Base-by-base conservation (phyloP, 2,329 filamentous ascomycete species). In the Nigrospora oryzae region DNA sequence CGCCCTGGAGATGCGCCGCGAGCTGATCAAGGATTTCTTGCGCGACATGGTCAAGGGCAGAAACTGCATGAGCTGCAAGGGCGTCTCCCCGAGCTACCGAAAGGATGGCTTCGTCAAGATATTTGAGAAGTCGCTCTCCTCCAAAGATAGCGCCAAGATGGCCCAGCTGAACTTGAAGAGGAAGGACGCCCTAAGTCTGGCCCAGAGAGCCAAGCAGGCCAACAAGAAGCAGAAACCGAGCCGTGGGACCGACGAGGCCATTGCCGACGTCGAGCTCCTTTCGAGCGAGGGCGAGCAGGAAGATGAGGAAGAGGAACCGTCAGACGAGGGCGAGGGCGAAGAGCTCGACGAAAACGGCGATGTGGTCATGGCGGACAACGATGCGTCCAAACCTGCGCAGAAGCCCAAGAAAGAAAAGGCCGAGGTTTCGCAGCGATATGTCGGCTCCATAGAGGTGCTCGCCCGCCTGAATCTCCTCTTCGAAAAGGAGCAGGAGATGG, bases 51-150 rank as follows among this genome's bases (percentile, higher is more conserved):
- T 77, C 40, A 78, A 76, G 54, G 73, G 76, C 39, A 84, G 82
- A 55, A 78, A 77, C 56, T 98, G 93, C 66, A 71, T 70, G 38
- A 73, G 67, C 45, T 83, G 79, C 53, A 67, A 70, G 41, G 86
- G 85, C 28, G 79, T 93, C 49, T 90, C 86, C 13, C 90, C 89
- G 11, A 73, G 74, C 2, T 97, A 88, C 65, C 83, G 91, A 55
- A 96, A 95, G 63, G 91, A 98, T 57, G 78, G 85, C 37, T 93
- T 82, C 56, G 85, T 90, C 59, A 98, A 97, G 65, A 89, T 98
- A 44, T 98, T 97, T 64, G 84, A 91, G 60, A 93, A 86, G 59
- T 73, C 85, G 2, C 68, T 96, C 46, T 78, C 75, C 39, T 66
- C 75, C 39, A 95, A 94, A 63, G 82, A 93, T 33, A 81, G 82